Base-by-base conservation (phyloP, 2,329 filamentous ascomycete genomes). In the Colletotrichum sp. region DNA sequence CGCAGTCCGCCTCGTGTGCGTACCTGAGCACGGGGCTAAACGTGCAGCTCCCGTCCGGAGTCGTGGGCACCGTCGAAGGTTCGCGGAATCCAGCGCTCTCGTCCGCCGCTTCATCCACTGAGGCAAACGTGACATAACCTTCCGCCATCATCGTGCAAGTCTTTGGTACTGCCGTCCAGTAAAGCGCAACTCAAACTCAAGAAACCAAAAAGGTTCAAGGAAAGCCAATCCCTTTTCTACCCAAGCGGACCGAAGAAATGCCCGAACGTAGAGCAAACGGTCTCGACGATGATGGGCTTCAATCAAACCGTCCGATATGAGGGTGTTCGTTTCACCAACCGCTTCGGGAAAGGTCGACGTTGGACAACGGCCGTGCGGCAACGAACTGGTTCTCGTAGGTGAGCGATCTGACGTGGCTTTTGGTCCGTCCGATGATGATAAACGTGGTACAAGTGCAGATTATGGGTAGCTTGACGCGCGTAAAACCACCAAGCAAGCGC, bases 41-140 rank as follows among this genome's bases (percentile, higher is more conserved):
- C 10, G 85, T 83, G 67, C 84, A 80, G 77, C 84, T 87, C 15
- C 83, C 85, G 76, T 87, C 85, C 13, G 86, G 86, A 6, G 87
- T 87, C 7, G 87, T 88, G 3, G 86, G 86, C 6, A 86, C 85
- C 1, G 87, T 87, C 2, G 87, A 88, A n/a, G 76, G 77, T 60
- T 70, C 68, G 12, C 18, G 55, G 15, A 43, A 30, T 1, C 18
- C 24, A 4, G 0, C 3, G 24, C 39, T 36, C 30, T 52, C 72
- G 15, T 72, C 72, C 7, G 36, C 72, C 4, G 52, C n/a, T 6
- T 72, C 55, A 15, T 30, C 55, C 30, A 43, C 28, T 10, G 67
- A 21, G 13, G 43, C 68, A 34, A 60, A 36, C 8, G 30, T 36
- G 15, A 59, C 52, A 39, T 30, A 52, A 12, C 26, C 30, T 43